Conservation (phyloP, 495 filamentous ascomycete genomes). For the Penicillium flavigenum region DNA sequence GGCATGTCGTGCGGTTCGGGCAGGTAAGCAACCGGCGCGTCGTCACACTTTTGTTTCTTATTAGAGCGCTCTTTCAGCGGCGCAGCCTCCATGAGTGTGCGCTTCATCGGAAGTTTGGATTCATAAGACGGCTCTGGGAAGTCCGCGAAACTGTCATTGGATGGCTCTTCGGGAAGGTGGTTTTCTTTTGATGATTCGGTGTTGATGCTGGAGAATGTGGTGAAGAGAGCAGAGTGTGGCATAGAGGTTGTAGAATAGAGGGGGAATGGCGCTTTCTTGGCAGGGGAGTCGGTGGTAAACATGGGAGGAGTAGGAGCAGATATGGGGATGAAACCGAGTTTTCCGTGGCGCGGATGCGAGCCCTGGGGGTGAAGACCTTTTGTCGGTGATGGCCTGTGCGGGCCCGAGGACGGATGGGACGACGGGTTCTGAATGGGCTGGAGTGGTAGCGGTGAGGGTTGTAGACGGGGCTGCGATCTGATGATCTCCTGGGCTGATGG, state of each 20-base stretch:
- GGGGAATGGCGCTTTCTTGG: conserved; percentile 69
- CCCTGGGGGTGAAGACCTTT: conserved; percentile 46
- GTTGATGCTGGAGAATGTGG: conserved; percentile 56
- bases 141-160: conserved; percentile 51
- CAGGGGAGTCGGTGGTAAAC: conserved; percentile 79
- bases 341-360: conserved; percentile 34
- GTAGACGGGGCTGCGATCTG: conserved; percentile 46
- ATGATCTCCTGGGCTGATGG: conserved; percentile 50
- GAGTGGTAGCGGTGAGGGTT: conserved; percentile 52
- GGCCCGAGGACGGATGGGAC: conserved; percentile 53
- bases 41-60: conserved; percentile 62
- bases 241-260: conserved; percentile 42
- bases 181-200: conserved; percentile 64
- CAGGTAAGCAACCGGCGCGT: conserved; percentile 48
- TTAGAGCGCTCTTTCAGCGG: conserved; percentile 66
- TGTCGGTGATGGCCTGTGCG: conserved; percentile 60
- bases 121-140: conserved; percentile 58
- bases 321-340: conserved; percentile 60
- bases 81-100: conserved; percentile 68
- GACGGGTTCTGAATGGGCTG: conserved; percentile 45
- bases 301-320: conserved; percentile 63
- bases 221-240: conserved; percentile 64
- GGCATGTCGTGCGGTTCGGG: conserved; percentile 79
- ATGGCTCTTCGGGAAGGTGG: conserved; percentile 45
- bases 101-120: conserved; percentile 62